Conservation (phyloP, 495 filamentous ascomycete genomes). For the Schizothecium vesticola region DNA sequence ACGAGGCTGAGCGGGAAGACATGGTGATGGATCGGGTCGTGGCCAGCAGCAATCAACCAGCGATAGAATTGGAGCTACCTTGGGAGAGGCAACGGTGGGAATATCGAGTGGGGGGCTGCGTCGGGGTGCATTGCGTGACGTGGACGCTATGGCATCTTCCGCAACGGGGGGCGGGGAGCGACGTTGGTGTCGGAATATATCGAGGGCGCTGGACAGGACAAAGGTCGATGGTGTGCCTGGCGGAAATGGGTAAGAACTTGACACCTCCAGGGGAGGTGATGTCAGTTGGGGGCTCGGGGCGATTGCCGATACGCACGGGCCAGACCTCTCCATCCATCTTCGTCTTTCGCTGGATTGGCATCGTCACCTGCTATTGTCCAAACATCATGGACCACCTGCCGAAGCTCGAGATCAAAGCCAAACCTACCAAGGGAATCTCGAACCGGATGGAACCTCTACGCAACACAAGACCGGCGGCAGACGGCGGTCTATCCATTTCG, state of each 20-base stretch:
- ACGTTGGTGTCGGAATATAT: background rate
- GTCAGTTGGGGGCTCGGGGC: background rate
- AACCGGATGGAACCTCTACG: background rate
- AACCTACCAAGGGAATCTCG: background rate
- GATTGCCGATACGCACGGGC: background rate
- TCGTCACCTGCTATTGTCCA: background rate
- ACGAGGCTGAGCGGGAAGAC: slow-evolving; percentile 13
- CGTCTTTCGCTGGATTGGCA: background rate
- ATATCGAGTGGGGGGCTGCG: background rate
- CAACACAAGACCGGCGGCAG: background rate
- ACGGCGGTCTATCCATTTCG: background rate
- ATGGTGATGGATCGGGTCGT: background rate
- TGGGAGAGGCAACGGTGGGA: background rate
- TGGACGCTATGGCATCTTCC: slow-evolving; percentile 5
- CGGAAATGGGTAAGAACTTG: background rate
- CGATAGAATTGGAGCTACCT: background rate
- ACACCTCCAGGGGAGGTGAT: background rate
- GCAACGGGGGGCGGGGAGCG: background rate
- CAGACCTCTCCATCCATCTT: background rate
- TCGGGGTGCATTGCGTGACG: slow-evolving; percentile 2
- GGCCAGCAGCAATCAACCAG: no score
- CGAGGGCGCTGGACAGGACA: background rate
- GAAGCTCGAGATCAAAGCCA: background rate
- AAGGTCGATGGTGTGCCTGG: background rate
- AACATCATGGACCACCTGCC: background rate